phyloP scores from a whole-genome alignment of 148 eudicot species.

The Arbutus unedo region DNA sequence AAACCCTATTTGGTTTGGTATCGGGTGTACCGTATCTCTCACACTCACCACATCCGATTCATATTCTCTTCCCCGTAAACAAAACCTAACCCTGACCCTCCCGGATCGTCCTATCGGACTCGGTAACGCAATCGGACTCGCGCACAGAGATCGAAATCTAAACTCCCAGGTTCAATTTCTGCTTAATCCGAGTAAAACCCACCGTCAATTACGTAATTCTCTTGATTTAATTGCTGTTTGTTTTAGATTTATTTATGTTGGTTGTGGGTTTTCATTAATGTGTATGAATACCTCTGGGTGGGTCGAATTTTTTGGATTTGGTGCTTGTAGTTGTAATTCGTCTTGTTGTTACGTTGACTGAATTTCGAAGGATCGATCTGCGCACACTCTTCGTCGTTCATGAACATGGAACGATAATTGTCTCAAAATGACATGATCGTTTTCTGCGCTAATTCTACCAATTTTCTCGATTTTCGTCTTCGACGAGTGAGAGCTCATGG shows the following conservation, averaged over 20 bases:
- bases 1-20: background rate
- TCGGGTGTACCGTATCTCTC: conserved; percentile 11
- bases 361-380: background rate
- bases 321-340: background rate
- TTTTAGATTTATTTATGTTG: background rate
- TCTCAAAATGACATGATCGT: background rate
- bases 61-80: background rate
- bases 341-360: background rate
- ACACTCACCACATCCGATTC: background rate
- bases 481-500: background rate
- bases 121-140: background rate
- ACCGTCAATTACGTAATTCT: background rate
- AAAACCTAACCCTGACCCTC: conserved; percentile 9
- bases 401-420: background rate
- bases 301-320: background rate
- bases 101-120: conserved; percentile 18
- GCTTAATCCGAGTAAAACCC: background rate
- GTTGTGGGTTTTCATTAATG: background rate
- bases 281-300: background rate
- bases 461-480: background rate
- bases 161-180: background rate
- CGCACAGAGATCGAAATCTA: background rate
- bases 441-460: background rate
- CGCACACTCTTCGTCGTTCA: background rate
- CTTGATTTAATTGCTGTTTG: background rate